Conservation (phyloP, 2,329 filamentous ascomycete species). For the Ophiostoma tasmaniense region DNA sequence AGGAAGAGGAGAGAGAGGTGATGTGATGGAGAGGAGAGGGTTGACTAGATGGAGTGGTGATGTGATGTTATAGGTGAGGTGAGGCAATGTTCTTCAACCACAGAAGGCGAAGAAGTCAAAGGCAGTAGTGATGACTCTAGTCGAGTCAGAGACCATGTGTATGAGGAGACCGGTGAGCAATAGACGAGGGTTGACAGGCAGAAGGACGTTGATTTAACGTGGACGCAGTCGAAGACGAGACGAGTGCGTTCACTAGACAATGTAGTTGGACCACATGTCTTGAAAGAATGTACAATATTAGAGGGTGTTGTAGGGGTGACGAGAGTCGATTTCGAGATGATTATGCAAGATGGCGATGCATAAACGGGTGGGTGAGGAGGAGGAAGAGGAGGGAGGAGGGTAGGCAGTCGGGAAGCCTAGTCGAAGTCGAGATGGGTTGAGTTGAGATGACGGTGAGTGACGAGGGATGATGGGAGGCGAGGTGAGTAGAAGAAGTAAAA, state of each 20-base stretch:
- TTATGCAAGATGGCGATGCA: conserved; percentile 14
- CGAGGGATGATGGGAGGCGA: background rate
- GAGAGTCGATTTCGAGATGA: background rate
- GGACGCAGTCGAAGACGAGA: conserved; percentile 17
- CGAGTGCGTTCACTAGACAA: conserved; percentile 19
- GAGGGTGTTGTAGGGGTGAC: background rate
- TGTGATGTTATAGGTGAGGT: background rate
- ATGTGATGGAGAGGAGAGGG: conserved; percentile 9
- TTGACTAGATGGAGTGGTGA: background rate
- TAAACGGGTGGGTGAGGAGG: conserved; percentile 2
- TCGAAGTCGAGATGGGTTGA: background rate
- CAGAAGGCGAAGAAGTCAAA: background rate
- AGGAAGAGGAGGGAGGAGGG: background rate
- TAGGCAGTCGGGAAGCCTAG: conserved; percentile 5
- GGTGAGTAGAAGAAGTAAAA: conserved; percentile 1
- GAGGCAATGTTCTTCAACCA: conserved; percentile 7
- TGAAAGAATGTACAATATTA: conserved; percentile 3
- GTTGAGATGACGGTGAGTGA: background rate
- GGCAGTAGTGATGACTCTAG: background rate
- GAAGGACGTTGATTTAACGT: conserved; percentile 16
- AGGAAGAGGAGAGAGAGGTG: conserved; percentile 9
- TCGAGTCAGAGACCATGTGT: conserved; percentile 9
- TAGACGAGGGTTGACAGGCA: conserved; percentile 8
- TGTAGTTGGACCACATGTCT: conserved; percentile 15
- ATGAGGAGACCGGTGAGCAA: conserved; percentile 19